Evolutionary conservation across 371 early-diverging fungal species (phyloP).

Genomic region (Mucor lusitanicus): DNA sequence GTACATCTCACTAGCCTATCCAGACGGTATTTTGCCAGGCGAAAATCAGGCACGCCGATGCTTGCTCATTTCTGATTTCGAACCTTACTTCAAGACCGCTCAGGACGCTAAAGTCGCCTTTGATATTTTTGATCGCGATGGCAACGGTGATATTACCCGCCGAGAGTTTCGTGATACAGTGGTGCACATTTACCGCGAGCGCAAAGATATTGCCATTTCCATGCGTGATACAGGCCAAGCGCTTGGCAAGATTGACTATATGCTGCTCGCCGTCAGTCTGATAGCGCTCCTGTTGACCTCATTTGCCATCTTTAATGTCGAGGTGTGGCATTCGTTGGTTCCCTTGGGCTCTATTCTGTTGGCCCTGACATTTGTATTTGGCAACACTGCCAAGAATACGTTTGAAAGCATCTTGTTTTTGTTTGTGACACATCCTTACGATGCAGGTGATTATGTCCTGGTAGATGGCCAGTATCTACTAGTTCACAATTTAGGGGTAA

Average conservation of each 20-base stretch:
- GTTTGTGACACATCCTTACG: slow-evolving; percentile 59
- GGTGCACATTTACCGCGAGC: slow-evolving; percentile 62
- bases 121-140: slow-evolving; percentile 65
- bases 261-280: slow-evolving; percentile 53
- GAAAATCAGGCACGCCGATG: slow-evolving; percentile 21
- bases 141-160: slow-evolving; percentile 66
- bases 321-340: slow-evolving; percentile 31
- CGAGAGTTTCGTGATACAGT: slow-evolving; percentile 64
- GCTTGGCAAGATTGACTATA: slow-evolving; percentile 64
- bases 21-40: slow-evolving; percentile 11
- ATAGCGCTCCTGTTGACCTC: slow-evolving; percentile 45
- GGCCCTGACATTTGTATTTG: slow-evolving; percentile 64
- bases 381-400: slow-evolving; percentile 57
- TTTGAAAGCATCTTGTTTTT: slow-evolving; percentile 66
- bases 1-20: slow-evolving; percentile 30
- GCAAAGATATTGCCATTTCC: slow-evolving; percentile 56
- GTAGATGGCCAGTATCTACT: slow-evolving; percentile 64
- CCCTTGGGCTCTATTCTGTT: slow-evolving; percentile 58
- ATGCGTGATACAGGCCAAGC: slow-evolving; percentile 63
- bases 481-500: slow-evolving; percentile 73
- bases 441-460: slow-evolving; percentile 73
- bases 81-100: slow-evolving; percentile 49
- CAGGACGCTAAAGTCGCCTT: slow-evolving; percentile 66
- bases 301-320: slow-evolving; percentile 60
- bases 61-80: slow-evolving; percentile 49